phyloP scores from a whole-genome alignment of 2,329 filamentous ascomycete species.

The Penicillium sclerotiorum region DNA sequence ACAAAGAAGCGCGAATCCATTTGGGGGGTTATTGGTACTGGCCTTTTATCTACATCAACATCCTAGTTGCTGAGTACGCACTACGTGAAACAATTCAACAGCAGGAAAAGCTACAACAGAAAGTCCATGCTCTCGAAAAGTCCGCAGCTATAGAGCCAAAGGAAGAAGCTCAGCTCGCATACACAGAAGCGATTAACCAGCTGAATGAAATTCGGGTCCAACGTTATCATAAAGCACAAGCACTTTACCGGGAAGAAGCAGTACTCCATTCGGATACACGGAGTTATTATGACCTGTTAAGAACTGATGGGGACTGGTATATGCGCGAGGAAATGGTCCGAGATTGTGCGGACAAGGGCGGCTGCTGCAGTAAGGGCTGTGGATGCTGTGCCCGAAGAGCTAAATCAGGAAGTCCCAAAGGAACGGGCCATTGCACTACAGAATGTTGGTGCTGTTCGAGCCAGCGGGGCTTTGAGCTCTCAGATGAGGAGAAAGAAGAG shows the following conservation, averaged over 20 bases:
- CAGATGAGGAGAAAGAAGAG: neutral
- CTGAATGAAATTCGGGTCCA: neutral
- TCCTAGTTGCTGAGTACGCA: neutral
- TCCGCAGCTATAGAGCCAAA: neutral
- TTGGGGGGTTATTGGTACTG: too few species aligned
- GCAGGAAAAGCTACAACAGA: neutral
- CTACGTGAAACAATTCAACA: neutral
- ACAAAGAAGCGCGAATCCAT: too few species aligned
- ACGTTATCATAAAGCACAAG: neutral
- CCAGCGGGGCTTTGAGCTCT: neutral
- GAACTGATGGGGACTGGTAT: neutral
- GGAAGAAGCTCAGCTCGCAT: neutral
- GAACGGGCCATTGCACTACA: neutral
- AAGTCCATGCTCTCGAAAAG: neutral
- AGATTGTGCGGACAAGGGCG: neutral
- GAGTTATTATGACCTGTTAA: neutral
- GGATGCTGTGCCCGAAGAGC: neutral
- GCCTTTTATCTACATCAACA: too few species aligned
- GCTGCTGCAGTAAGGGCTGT: neutral
- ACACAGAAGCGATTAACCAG: neutral
- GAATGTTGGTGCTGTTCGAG: neutral
- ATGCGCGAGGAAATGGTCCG: neutral
- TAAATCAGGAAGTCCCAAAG: neutral
- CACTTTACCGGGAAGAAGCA: neutral
- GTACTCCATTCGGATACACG: neutral